A percentile compares a stretch with the other conserved stretches of the same genome.
These are phyloP conservation scores for Pleomassaria siparia DNA, from an alignment of 2,329 filamentous ascomycete genomes.

Conservation along the genomic window DNA sequence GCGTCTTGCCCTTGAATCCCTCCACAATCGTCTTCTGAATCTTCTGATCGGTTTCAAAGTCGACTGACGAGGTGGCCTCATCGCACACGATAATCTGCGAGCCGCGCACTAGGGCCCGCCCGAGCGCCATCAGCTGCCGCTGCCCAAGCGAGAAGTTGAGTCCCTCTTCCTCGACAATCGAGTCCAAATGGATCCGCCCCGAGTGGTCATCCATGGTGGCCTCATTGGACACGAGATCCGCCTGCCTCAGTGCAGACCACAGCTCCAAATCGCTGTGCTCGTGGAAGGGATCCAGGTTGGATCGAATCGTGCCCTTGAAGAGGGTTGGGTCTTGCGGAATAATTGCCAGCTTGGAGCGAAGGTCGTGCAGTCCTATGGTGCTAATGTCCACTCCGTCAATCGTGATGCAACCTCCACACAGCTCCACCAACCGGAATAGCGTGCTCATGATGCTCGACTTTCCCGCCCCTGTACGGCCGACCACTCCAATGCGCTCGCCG, in stretches of 20 bases:
- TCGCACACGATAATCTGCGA: constrained; percentile 95
- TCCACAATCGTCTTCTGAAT: constrained; percentile 86
- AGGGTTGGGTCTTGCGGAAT: constrained; percentile 84
- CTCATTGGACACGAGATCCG: constrained; percentile 65
- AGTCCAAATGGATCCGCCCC: constrained; percentile 79
- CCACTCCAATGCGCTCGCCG: constrained; percentile 78
- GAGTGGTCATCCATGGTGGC: constrained; percentile 48
- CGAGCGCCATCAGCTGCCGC: constrained; percentile 91
- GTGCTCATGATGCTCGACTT: constrained; percentile 84
- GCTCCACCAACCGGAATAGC: constrained; percentile 68
- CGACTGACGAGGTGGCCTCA: constrained; percentile 89
- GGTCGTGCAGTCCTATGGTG: constrained; percentile 71
- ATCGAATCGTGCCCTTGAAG: constrained; percentile 77
- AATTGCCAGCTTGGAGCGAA: constrained; percentile 75
- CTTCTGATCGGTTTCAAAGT: constrained; percentile 96
- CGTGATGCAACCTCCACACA: constrained; percentile 50
- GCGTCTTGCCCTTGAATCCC: constrained; percentile 81
- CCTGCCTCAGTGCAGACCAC: constrained; percentile 76
- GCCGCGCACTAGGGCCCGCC: constrained; percentile 82
- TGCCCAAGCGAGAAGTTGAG: constrained; percentile 95
- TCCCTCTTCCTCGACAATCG: constrained; percentile 86
- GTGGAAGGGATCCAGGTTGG: constrained; percentile 78
- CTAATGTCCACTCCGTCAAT: constrained; percentile 62
- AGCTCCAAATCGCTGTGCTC: constrained; percentile 77
- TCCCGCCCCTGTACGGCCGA: constrained; percentile 79